Base-by-base conservation (phyloP, 108 stramenopile species). In the Cylindrotheca closterium region DNA sequence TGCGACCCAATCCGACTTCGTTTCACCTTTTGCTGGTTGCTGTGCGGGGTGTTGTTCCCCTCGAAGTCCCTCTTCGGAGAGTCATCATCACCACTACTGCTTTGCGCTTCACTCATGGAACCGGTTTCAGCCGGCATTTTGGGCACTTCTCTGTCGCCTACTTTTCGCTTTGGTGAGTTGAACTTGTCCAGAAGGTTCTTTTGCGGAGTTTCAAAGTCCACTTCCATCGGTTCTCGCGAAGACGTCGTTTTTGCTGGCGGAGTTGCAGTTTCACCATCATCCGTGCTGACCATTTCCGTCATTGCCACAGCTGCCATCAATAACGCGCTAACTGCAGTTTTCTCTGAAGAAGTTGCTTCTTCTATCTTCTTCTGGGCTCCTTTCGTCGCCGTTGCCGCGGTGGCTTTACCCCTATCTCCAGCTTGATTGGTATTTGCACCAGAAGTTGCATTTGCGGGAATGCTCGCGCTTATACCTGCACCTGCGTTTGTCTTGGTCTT, bases 271-370 rank as follows among this genome's bases (percentile, higher is more conserved):
- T 8, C 17, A 29, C 12, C 19, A 17, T 23, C 28, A 5, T 49
- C 57, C 25, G 47, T 55, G 23, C 51, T 53, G 2, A 58, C 57
- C 64, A 79, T 68, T 71, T 84, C 83, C 7, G 83, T 75, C 79
- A 84, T 84, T 31, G 83, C 83, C 32, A 65, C 32, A 8, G 83
- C 83, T 19, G 83, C 83, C 76, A 84, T 71, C 25, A 84, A 28
- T 7, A 84, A 50, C 1, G 68, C 68, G 31, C 70, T 68, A 2
- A 79, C 82, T 47, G 52, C 74, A 24, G 70, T 55, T 23, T 60
- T 59, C 62, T 68, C 60, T 3, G 58, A 73, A 25, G 63, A 64
- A 24, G 45, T 28, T 22, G 32, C 34, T 19, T 55, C 45, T 57
- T 64, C 60, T 2, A 52, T 67, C 28, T 34, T 63, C 34, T 46